Conservation (phyloP, 2,329 filamentous ascomycete genomes). For the Akanthomyces muscarius region DNA sequence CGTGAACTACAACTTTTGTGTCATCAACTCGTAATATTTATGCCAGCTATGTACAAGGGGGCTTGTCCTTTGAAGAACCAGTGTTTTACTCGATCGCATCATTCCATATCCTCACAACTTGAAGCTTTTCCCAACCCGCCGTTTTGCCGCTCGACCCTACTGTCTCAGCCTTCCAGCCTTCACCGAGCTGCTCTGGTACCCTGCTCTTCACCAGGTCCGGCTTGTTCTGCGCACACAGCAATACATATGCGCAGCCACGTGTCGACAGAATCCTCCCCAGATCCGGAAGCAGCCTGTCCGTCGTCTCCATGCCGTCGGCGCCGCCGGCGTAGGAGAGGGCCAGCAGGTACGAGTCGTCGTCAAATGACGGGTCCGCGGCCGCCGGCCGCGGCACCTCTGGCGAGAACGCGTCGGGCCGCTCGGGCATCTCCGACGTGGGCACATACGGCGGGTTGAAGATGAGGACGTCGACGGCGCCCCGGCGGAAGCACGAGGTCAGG, state of each 20-base stretch:
- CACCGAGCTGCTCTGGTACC: conserved; percentile 48
- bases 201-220: conserved; percentile 67
- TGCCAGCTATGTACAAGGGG: conserved; percentile 5
- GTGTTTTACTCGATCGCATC: conserved; percentile 24
- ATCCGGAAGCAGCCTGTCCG: conserved; percentile 68
- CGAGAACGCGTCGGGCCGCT: conserved; percentile 34
- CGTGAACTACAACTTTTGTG: background rate
- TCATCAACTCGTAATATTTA: conserved; percentile 14
- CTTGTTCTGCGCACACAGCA: conserved; percentile 87
- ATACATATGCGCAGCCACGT: conserved; percentile 78
- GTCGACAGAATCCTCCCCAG: conserved; percentile 61
- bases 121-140: conserved; percentile 91
- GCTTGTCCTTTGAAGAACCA: background rate
- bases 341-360: conserved; percentile 78
- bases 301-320: conserved; percentile 88
- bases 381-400: conserved; percentile 25
- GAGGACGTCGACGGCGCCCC: conserved; percentile 67
- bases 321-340: conserved; percentile 88
- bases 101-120: conserved; percentile 82
- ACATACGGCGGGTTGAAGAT: conserved; percentile 98
- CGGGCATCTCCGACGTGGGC: conserved; percentile 72
- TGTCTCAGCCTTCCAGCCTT: conserved; percentile 67
- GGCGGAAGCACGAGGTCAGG: conserved; percentile 58
- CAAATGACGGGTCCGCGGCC: conserved; percentile 51
- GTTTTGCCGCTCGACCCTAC: conserved; percentile 80